These are phyloP conservation scores for Mortierella antarctica DNA, from an alignment of 192 early-diverging fungal genomes.

Conservation along the genomic window DNA sequence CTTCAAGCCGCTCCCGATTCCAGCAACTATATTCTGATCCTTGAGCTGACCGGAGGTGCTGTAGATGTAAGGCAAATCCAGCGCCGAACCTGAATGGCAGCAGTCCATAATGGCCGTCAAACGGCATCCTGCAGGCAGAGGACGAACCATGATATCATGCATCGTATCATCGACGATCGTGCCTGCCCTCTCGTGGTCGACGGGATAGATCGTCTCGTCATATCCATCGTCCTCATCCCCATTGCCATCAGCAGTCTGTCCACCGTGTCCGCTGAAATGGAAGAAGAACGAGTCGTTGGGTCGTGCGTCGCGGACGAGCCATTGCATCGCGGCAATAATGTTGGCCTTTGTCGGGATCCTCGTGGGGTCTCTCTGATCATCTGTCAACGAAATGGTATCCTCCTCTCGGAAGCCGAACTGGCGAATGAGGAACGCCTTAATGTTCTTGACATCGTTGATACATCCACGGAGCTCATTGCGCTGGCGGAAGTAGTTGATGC, in stretches of 20 bases:
- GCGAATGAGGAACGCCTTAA: slow-evolving; percentile 74
- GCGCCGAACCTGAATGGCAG: slow-evolving; percentile 85
- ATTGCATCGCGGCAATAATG: slow-evolving; percentile 79
- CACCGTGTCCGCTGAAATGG: slow-evolving; percentile 87
- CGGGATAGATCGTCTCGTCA: slow-evolving; percentile 85
- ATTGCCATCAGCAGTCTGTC: slow-evolving; percentile 62
- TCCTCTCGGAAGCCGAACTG: slow-evolving; percentile 73
- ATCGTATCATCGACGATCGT: slow-evolving; percentile 80
- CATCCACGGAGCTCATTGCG: slow-evolving; percentile 76
- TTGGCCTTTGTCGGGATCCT: slow-evolving; percentile 79
- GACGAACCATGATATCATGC: slow-evolving; percentile 79
- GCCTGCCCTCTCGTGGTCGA: slow-evolving; percentile 63
- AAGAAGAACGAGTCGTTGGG: slow-evolving; percentile 87
- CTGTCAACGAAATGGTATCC: slow-evolving; percentile 82
- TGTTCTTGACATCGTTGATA: slow-evolving; percentile 86
- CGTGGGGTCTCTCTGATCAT: slow-evolving; percentile 73
- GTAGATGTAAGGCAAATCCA: slow-evolving; percentile 86
- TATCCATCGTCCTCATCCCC: slow-evolving; percentile 84
- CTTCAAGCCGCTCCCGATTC: slow-evolving; percentile 56
- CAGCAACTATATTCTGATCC: slow-evolving; percentile 56
- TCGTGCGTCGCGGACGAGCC: slow-evolving; percentile 79
- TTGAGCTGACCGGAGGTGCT: slow-evolving; percentile 73
- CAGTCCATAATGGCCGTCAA: slow-evolving; percentile 88
- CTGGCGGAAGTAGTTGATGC: slow-evolving; percentile 88
- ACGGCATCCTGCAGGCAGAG: slow-evolving; percentile 71